Evolutionary conservation across 768 basidiomycete genomes (phyloP), one percentile per base, ranked within the genome.

Genomic region (Xerocomellus amylosporus): DNA sequence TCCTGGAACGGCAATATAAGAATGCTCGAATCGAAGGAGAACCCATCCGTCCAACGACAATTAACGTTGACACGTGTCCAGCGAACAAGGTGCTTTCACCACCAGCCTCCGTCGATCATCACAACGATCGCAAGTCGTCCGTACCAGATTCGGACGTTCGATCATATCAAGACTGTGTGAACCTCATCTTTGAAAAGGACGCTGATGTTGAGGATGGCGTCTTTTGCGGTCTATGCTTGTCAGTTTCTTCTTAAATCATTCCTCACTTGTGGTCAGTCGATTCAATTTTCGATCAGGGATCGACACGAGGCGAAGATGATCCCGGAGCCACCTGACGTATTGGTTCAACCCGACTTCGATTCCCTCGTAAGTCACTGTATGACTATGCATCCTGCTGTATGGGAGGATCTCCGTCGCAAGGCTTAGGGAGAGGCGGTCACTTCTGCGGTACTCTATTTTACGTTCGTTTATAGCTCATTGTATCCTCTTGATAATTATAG

Each of bases 201-300:
- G 70, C 69, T 22, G 54, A 73, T 34, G 34, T 71, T 22, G 54
- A 60, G 49, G 39, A 66, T 40, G 70, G 67, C 13, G 49, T 63
- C 13, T 73, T 71, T 39, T 86, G 84, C 53, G 71, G 64, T 46
- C 69, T 83, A 34, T 86, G 85, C 78, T 59, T 70, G 85, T 83
- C 50, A 67, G 83, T 75, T 46, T 26, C 26, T 15, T 52, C 50
- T 8, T 8, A 19, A 4, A 3, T n/a, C 7, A 7, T 42, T 24
- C 36, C 8, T 49, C 13, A 13, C n/a, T 10, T 24, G 4, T 20
- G 30, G 20, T 8, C 5, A 15, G 15, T 40, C 28, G 41, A 28
- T 44, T 56, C 36, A 50, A 47, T 30, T 47, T 49, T 34, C 33
- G 8, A 37, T 46, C 40, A 71, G 70, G 15, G 59, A 62, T 55